Evolutionary conservation across 75 land plant genomes (phyloP), one percentile per base, ranked within the genome.

Genomic region (Sequoia sempervirens): DNA sequence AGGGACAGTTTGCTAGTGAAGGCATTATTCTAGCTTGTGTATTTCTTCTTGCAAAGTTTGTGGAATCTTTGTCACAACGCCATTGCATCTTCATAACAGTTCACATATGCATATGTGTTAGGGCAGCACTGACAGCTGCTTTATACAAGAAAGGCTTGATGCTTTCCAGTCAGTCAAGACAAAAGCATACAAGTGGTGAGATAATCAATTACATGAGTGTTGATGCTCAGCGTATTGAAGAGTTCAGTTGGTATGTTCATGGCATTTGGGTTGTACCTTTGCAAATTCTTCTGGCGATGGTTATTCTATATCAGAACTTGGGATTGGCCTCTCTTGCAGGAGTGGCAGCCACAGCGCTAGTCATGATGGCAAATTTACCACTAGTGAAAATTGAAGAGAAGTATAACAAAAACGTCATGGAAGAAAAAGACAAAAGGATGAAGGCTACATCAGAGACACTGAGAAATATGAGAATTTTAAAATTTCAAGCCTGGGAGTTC

Each of bases 401-500:
- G 30, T 92, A 83, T 80, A 93, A 96, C 30, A 34, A 88, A 15
- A 91, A 88, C 84, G 90, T 94, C 85, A 94, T 96, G 96, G 88
- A 84, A 45, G 88, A 95, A 5, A 96, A 96, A 82, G 97, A 96
- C 79, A 82, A 87, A n/a, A 80, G 97, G 23, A 96, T 96, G 98
- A 96, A 93, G 84, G 87, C 14, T 50, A 50, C 53, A 50, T 50
- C 15, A 50, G 53, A 50, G 53, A 50, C 53, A 50, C 53, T 13
- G 28, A 68, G 87, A 52, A 96, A 84, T 88, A 96, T 96, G 90
- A 91, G 88, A 80, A 89, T 89, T 23, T 79, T 96, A 20, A 96
- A 96, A 86, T 90, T 96, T 54, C 97, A 96, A 84, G 95, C 93
- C 12, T 94, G 94, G 96, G 98, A 96, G 69, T 88, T 10, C 15